A percentile compares a stretch with the other conserved stretches of the same genome.
Conservation (phyloP, 495 filamentous ascomycete genomes). For the Aspergillus homomorphus region DNA sequence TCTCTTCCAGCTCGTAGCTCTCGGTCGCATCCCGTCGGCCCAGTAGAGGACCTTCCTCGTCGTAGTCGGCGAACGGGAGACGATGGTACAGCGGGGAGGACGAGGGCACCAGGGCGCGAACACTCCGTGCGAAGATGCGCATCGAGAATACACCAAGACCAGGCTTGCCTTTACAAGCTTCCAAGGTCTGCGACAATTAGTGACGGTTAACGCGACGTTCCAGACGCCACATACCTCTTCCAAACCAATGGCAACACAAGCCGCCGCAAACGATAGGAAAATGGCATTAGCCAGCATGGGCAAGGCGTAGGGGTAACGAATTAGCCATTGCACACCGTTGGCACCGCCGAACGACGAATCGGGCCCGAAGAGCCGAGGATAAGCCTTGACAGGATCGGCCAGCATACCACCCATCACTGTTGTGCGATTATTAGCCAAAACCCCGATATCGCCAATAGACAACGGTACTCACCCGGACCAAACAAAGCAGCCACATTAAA, state of each 20-base stretch:
- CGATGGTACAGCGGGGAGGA: constrained; percentile 37
- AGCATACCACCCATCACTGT: constrained; percentile 66
- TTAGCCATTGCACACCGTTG: constrained; percentile 60
- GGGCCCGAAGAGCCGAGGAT: constrained; percentile 63
- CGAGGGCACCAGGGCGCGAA: constrained; percentile 28
- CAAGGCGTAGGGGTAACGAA: constrained; percentile 66
- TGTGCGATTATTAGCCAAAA: constrained; percentile 9
- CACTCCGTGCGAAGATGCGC: constrained; percentile 29
- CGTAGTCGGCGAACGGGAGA: constrained; percentile 37
- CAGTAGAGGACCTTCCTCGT: constrained; percentile 37
- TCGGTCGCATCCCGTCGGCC: constrained; percentile 26
- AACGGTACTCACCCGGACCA: constrained; percentile 53
- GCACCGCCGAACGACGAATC: constrained; percentile 49
- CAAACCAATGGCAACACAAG: constrained; percentile 59
- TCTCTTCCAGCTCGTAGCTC: constrained; percentile 43
- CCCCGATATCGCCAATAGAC: not conserved
- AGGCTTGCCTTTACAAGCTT: constrained; percentile 45
- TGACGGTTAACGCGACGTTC: not conserved
- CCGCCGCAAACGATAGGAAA: constrained; percentile 56
- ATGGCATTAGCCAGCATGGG: constrained; percentile 71
- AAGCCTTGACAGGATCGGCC: constrained; percentile 68
- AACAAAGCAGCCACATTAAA: constrained; percentile 79
- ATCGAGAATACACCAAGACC: constrained; percentile 35
- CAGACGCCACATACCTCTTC: constrained; percentile 57
- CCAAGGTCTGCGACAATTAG: constrained; percentile 29